These are phyloP conservation scores for Xerocomellus amylosporus DNA, from an alignment of 768 basidiomycete species.

Conservation along the genomic window DNA sequence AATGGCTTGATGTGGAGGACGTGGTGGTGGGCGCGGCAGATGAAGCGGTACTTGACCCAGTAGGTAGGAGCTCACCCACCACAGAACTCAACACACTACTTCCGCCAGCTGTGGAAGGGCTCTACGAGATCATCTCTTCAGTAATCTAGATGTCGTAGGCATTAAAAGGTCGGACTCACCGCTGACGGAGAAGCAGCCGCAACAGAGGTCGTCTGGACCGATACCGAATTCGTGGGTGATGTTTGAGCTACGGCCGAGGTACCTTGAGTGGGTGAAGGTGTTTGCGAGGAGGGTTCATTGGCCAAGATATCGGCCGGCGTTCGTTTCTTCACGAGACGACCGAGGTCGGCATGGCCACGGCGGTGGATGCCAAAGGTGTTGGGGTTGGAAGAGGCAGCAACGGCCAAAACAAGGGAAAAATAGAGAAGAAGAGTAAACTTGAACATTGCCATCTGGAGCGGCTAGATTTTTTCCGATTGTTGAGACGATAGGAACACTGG, in stretches of 20 bases:
- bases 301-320: conserved; percentile 25
- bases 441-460: conserved; percentile 47
- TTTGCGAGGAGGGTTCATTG: no score
- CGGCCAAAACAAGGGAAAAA: conserved; percentile 52
- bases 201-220: conserved; percentile 14
- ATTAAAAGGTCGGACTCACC: conserved; percentile 15
- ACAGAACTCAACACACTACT: conserved; percentile 8
- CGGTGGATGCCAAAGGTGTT: conserved; percentile 41
- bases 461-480: conserved; percentile 2
- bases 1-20: conserved; percentile 14
- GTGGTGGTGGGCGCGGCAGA: conserved; percentile 17
- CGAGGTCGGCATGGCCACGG: conserved; percentile 55
- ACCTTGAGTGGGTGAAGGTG: background rate
- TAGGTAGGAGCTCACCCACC: conserved; percentile 10
- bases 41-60: conserved; percentile 17
- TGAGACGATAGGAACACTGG: background rate
- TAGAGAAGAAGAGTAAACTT: conserved; percentile 64
- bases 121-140: conserved; percentile 11
- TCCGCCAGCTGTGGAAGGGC: conserved; percentile 7
- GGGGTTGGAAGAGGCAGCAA: conserved; percentile 46
- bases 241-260: conserved; percentile 13
- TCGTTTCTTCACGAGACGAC: conserved; percentile 72
- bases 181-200: conserved; percentile 16
- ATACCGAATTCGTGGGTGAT: conserved; percentile 13
- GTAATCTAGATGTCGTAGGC: background rate